Percentiles rank a stretch among this genome's conserved stretches.
Conservation (phyloP, 2,329 filamentous ascomycete species). For the Leptographium lundbergii region DNA sequence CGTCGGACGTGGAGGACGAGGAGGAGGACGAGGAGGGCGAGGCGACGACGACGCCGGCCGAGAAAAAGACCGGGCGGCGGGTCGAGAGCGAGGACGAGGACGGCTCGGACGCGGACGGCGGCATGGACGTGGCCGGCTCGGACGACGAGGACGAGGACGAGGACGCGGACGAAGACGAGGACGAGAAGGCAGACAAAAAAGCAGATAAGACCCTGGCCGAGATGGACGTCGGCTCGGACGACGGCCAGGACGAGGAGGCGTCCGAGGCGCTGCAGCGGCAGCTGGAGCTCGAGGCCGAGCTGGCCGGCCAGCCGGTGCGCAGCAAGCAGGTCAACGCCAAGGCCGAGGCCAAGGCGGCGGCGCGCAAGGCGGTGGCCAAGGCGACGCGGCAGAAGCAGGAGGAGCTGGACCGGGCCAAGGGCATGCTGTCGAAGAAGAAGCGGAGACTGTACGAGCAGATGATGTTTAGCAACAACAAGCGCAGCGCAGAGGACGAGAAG, state of each 20-base stretch:
- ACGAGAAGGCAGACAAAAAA: slow-evolving; percentile 28
- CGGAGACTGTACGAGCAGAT: slow-evolving; percentile 96
- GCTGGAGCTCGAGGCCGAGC: slow-evolving; percentile 83
- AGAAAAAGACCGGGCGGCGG: slow-evolving; percentile 18
- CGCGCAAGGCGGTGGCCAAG: slow-evolving; percentile 55
- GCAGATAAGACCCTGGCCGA: slow-evolving; percentile 38
- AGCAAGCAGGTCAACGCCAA: slow-evolving; percentile 25
- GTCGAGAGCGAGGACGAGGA: slow-evolving; percentile 18
- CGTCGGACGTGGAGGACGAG: slow-evolving; percentile 41
- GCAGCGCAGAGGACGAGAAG: slow-evolving; percentile 79
- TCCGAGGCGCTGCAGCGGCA: slow-evolving; percentile 60
- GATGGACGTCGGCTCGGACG: slow-evolving; percentile 16
- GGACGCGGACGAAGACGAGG: slow-evolving; percentile 33
- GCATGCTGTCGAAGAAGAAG: slow-evolving; percentile 98
- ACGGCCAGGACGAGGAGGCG: slow-evolving; percentile 45
- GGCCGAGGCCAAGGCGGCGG: slow-evolving; percentile 55
- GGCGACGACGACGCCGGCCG: slow-evolving; percentile 23
- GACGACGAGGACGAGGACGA: slow-evolving; percentile 29
- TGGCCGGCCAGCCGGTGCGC: slow-evolving; percentile 53
- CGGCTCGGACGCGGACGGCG: slow-evolving; percentile 30
- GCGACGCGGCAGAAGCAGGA: slow-evolving; percentile 68
- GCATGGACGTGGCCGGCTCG: slow-evolving; percentile 36
- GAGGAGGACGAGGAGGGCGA: slow-evolving; percentile 30
- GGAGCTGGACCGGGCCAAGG: slow-evolving; percentile 84
- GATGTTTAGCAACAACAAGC: slow-evolving; percentile 88